Evolutionary conservation across 192 early-diverging fungal genomes (phyloP), one percentile per base, ranked within the genome.

Genomic region (Irineochytrium annulatum): DNA sequence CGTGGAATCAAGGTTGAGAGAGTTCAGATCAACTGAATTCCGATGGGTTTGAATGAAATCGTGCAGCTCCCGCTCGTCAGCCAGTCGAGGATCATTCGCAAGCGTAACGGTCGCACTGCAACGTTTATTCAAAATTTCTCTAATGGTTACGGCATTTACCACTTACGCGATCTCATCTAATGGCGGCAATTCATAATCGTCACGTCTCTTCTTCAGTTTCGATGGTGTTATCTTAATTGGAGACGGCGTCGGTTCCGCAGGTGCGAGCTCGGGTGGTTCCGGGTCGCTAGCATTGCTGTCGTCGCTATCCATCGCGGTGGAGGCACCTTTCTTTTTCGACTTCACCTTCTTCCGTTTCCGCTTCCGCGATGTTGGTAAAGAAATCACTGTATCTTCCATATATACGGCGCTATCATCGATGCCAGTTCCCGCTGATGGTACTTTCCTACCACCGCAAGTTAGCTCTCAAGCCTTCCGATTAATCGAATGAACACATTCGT

Each of bases 1-100:
- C 1, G 79, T 81, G 0, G 91, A 92, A 51, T 94, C 88, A n/a
- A 89, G 80, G 61, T 92, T 81, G n/a, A 91, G 26, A 29, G 49
- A 51, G 35, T 41, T 34, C 19, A 73, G 62, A 37, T 69, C 54
- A 0, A 69, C 29, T 39, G 74, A 46, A 1, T 58, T 13, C 52
- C 53, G 33, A 28, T 77, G 62, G 3, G 52, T 24, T 32, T 45
- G 27, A 31, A 86, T 71, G 55, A 81, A 86, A 1, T 46, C 43
- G 22, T 52, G 46, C 24, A 86, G 67, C 57, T 86, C 84, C n/a
- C 77, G 66, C 16, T 79, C 73, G 26, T 85, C 74, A 1, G 77
- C 74, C 33, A 88, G 63, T 24, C 86, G 72, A 2, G 70, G 67
- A 65, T 88, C 87, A 16, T 13, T 63, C 33, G 27, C 24, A 2